Conservation (phyloP, 2,329 filamentous ascomycete species). For the Epichloe uncinata region DNA sequence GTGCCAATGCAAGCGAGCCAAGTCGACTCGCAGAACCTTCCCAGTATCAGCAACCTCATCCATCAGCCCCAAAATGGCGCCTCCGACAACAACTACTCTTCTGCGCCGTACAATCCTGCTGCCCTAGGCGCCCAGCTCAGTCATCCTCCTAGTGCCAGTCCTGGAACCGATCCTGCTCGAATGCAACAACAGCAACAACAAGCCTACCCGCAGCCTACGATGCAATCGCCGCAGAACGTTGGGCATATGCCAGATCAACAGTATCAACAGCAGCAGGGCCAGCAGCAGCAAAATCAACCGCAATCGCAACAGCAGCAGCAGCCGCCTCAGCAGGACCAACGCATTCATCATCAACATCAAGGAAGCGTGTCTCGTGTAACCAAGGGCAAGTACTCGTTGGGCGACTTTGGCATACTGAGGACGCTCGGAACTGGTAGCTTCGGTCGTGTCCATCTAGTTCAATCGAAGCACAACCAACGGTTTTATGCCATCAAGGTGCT, state of each 20-base stretch:
- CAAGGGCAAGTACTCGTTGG: constrained; percentile 92
- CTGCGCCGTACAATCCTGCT: constrained; percentile 14
- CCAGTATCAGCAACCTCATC: constrained; percentile 75
- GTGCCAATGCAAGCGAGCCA: constrained; percentile 16
- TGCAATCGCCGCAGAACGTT: constrained; percentile 13
- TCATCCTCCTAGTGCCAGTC: constrained; percentile 21
- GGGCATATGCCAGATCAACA: constrained; percentile 12
- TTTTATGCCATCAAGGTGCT: constrained; percentile 98
- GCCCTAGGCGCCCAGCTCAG: constrained; percentile 13
- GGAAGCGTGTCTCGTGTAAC: constrained; percentile 48
- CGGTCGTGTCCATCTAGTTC: constrained; percentile 88
- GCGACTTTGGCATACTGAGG: constrained; percentile 78
- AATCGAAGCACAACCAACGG: constrained; percentile 94
- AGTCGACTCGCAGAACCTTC: constrained; percentile 53
- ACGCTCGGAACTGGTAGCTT: constrained; percentile 96
- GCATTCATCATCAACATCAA: constrained; percentile 20
- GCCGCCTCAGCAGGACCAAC: constrained; percentile 10
- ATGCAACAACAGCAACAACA: constrained; percentile 26
- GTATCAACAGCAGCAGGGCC: constrained; percentile 13
- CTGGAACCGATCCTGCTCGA: constrained; percentile 22
- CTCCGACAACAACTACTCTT: constrained; percentile 16
- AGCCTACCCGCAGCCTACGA: constrained; percentile 15
- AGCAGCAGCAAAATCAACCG: constrained; percentile 10
- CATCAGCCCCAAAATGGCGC: constrained; percentile 37
- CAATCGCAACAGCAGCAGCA: constrained; percentile 19